Base-by-base conservation (phyloP, 2,329 filamentous ascomycete species). In the Myriosclerotinia duriaeana region DNA sequence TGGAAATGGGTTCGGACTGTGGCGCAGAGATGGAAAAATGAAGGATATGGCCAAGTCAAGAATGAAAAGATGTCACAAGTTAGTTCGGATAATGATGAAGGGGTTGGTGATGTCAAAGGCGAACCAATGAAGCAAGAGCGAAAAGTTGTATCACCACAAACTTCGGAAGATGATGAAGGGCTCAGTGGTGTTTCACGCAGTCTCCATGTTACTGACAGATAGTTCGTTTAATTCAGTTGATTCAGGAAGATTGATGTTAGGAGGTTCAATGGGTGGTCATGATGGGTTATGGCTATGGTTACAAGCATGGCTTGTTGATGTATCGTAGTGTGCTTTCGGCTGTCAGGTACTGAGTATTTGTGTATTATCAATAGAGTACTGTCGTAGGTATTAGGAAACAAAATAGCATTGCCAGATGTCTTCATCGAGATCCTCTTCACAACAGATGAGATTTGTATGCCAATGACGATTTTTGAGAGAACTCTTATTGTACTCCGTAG, bases 1-100 rank as follows among this genome's bases (percentile, higher is more conserved):
- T 60, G 44, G 58, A 7, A 4, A 12, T 60, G 58, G 58, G 30
- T 50, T 40, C 44, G 50, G 44, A 48, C 44, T 60, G 14, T 60
- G 46, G 44, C 44, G 20, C 34, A 14, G 15, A 60, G 15, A 22
- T 50, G 44, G 58, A 30, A 26, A 17, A 20, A 50, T 26, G 30
- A 60, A 48, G 38, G 38, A 2, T 17, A 40, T 22, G 44, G 7
- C 17, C 11, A 38, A 36, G 1, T 12, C 20, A 60, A 50, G 44
- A 50, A 36, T 12, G 14, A 4, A 50, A 8, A 11, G 20, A 11
- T 22, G 20, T n/a, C 30, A 17, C 15, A n/a, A 15, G 9, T 22
- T 20, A 17, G 22, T 17, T 48, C 40, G 17, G 44, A 48, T 11
- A 44, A 60, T 17, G 58, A 50, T 38, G 44, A 38, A 8, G 44